phyloP scores from a whole-genome alignment of 345 rosid species.

The Rhizophora apiculata region DNA sequence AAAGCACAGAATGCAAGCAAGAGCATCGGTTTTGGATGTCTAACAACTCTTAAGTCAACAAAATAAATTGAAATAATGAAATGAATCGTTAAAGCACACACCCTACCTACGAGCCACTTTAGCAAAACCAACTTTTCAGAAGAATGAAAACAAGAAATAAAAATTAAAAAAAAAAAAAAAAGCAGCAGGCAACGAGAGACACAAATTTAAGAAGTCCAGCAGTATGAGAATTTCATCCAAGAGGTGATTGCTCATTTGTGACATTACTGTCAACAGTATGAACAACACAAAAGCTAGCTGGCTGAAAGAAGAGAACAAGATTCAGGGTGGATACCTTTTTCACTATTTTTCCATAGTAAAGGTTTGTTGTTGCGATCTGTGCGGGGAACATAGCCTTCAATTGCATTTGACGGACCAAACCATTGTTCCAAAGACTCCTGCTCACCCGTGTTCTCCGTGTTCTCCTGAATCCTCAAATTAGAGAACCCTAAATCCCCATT shows the following conservation, averaged over 20 bases:
- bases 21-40: too few species aligned
- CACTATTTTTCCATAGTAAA: constrained; percentile 17
- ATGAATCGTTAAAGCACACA: too few species aligned
- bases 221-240: neutral
- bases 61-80: too few species aligned
- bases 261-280: constrained; percentile 1
- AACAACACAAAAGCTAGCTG: too few species aligned
- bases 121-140: too few species aligned
- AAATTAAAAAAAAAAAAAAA: neutral
- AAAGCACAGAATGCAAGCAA: too few species aligned
- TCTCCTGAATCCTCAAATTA: constrained; percentile 57
- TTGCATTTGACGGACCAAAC: constrained; percentile 71
- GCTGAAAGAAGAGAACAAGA: too few species aligned
- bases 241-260: neutral
- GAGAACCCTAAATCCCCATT: constrained; percentile 47
- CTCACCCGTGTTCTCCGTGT: constrained; percentile 29
- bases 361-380: constrained; percentile 26
- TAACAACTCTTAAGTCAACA: too few species aligned
- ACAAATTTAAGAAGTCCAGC: too few species aligned
- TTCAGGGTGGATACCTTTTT: constrained; percentile 25
- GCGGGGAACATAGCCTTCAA: constrained; percentile 83
- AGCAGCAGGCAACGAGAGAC: too few species aligned
- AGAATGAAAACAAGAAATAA: too few species aligned
- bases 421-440: constrained; percentile 41
- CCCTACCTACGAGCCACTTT: neutral